These are phyloP conservation scores for Colletotrichum simmondsii DNA, from an alignment of 2,329 filamentous ascomycete species.

Conservation along the genomic window DNA sequence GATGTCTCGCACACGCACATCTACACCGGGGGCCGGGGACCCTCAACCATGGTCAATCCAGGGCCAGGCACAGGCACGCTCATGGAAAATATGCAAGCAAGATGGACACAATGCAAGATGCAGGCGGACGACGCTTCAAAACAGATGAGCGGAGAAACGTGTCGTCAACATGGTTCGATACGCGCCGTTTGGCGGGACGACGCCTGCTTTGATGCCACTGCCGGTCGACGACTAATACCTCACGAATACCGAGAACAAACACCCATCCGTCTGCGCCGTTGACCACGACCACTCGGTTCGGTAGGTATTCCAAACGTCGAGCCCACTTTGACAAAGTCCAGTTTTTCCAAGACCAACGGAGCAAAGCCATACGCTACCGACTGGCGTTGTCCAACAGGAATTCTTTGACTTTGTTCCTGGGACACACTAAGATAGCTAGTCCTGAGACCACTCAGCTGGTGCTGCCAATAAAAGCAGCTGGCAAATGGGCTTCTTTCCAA, in stretches of 20 bases:
- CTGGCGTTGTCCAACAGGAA: slow-evolving; percentile 8
- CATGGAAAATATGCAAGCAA: background rate
- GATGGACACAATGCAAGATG: slow-evolving; percentile 13
- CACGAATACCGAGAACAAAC: background rate
- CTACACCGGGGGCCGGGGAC: slow-evolving; percentile 1
- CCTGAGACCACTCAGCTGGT: slow-evolving; percentile 11
- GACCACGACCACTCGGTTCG: background rate
- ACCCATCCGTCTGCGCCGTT: background rate
- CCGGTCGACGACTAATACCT: background rate
- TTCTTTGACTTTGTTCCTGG: slow-evolving; percentile 27
- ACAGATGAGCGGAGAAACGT: background rate
- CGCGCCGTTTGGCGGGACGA: background rate
- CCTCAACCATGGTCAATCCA: background rate
- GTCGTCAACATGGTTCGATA: slow-evolving; percentile 12
- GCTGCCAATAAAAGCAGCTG: slow-evolving; percentile 30
- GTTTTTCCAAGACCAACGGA: background rate
- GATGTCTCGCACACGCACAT: slow-evolving; percentile 13
- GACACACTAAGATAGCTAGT: slow-evolving; percentile 14
- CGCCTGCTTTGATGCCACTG: background rate
- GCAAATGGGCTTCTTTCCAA: slow-evolving; percentile 32
- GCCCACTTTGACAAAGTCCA: background rate
- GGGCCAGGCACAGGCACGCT: background rate
- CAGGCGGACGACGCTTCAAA: background rate
- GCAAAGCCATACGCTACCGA: slow-evolving; percentile 5
- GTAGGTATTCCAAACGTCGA: background rate